Evolutionary conservation across 2,329 filamentous ascomycete genomes (phyloP).

Genomic region (Calonectria pseudoturangicola): DNA sequence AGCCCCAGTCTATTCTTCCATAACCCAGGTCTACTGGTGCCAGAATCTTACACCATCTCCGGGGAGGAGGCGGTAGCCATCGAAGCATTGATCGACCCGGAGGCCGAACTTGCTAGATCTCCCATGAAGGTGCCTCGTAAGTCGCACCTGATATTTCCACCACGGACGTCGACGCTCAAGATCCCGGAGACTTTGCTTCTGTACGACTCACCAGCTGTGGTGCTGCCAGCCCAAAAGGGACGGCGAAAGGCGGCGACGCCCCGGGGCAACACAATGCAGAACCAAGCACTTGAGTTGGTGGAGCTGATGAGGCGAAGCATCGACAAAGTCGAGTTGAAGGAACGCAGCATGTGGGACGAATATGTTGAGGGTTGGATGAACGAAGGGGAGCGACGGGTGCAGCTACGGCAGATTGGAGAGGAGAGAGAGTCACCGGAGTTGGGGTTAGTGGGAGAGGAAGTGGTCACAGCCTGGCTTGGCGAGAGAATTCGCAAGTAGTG

Average conservation of each 20-base stretch:
- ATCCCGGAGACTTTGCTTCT: conserved; percentile 71
- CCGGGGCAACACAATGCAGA: conserved; percentile 65
- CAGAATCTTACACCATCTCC: conserved; percentile 65
- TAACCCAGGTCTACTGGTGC: conserved; percentile 67
- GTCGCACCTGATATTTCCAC: conserved; percentile 69
- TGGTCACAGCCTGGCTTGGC: conserved; percentile 59
- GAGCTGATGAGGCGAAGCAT: conserved; percentile 70
- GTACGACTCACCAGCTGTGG: conserved; percentile 61
- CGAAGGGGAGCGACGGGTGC: conserved; percentile 63
- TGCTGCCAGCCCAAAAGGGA: conserved; percentile 39
- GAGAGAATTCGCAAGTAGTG: conserved; percentile 38
- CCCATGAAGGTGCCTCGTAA: conserved; percentile 60
- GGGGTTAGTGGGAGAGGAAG: conserved; percentile 54
- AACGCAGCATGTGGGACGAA: conserved; percentile 64
- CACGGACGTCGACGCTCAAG: conserved; percentile 66
- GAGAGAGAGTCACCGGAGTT: conserved; percentile 55
- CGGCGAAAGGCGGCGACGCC: conserved; percentile 46
- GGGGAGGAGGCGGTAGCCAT: conserved; percentile 53
- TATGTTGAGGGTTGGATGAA: conserved; percentile 58
- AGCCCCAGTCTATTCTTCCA: conserved; percentile 77
- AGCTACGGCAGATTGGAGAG: conserved; percentile 60
- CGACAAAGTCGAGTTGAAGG: conserved; percentile 66
- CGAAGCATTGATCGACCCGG: conserved; percentile 51
- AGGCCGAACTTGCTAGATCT: conserved; percentile 23
- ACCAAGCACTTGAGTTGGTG: conserved; percentile 69